phyloP scores from a whole-genome alignment of 116 monocot species.

The Dioscorea cayenensis region DNA sequence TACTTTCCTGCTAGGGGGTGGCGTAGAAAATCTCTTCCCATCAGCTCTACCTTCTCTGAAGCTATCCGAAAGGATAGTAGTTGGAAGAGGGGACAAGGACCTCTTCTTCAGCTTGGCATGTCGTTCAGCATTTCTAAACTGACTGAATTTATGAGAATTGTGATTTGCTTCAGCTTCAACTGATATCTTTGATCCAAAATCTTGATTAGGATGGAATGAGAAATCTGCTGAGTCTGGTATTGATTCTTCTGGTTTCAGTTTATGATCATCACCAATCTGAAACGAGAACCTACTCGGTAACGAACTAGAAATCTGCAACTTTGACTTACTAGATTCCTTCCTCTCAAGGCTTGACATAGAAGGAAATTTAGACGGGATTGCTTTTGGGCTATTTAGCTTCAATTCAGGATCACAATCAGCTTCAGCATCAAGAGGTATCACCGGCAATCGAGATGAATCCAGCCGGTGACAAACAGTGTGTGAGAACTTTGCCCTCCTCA shows the following conservation, averaged over 20 bases:
- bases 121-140: slow-evolving; percentile 3
- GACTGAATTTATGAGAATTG: slow-evolving; percentile 7
- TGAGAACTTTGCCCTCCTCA: slow-evolving; percentile 28
- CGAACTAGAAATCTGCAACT: slow-evolving; percentile 15
- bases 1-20: slow-evolving; percentile 40
- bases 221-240: neutral
- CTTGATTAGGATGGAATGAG: neutral
- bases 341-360: slow-evolving; percentile 3
- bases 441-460: slow-evolving; percentile 26
- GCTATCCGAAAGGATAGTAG: slow-evolving; percentile 40
- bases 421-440: slow-evolving; percentile 15
- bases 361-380: slow-evolving; percentile 4
- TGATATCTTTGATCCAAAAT: slow-evolving; percentile 10
- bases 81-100: slow-evolving; percentile 61
- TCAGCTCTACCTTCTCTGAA: slow-evolving; percentile 60
- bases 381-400: slow-evolving; percentile 4
- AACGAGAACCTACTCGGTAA: slow-evolving; percentile 4
- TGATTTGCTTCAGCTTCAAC: slow-evolving; percentile 5
- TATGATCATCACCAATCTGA: neutral
- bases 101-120: slow-evolving; percentile 32
- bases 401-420: slow-evolving; percentile 4
- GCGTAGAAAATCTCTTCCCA: slow-evolving; percentile 79
- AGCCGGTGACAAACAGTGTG: slow-evolving; percentile 45
- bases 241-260: neutral
- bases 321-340: slow-evolving; percentile 5